phyloP scores from a whole-genome alignment of 2,329 filamentous ascomycete genomes.

The Chaetomiaceae sp. region DNA sequence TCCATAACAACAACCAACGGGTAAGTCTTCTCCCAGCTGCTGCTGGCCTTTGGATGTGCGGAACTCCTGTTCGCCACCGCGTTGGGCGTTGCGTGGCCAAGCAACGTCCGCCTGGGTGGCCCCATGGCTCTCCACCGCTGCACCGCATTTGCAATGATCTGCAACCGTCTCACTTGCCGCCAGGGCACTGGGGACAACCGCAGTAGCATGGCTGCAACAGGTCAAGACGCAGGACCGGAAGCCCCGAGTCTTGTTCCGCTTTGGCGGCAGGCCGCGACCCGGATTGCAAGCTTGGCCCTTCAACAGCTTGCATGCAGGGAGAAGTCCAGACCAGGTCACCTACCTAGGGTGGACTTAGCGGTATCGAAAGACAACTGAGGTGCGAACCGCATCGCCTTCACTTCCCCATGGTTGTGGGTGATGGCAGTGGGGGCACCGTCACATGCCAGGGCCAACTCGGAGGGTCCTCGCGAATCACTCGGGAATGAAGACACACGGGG shows the following conservation, averaged over 20 bases:
- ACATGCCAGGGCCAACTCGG: background rate
- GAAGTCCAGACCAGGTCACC: constrained; percentile 5
- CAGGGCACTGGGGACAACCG: background rate
- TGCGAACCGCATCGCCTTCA: background rate
- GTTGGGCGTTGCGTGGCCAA: background rate
- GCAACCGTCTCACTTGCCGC: background rate
- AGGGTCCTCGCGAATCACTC: background rate
- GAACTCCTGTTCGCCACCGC: background rate
- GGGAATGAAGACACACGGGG: background rate
- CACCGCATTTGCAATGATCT: background rate
- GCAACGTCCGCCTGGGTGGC: background rate
- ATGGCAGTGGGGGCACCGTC: background rate
- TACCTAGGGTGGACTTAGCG: constrained; percentile 8
- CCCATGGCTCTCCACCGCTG: background rate
- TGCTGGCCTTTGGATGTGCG: background rate
- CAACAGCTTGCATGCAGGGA: constrained; percentile 10
- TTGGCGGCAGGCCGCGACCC: background rate
- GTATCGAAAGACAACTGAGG: constrained; percentile 8
- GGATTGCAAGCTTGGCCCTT: constrained; percentile 7
- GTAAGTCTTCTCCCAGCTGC: background rate
- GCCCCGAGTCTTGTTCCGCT: background rate
- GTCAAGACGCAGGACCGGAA: background rate
- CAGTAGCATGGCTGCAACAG: background rate
- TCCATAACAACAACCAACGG: no score
- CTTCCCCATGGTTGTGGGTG: background rate